Conservation (phyloP, 2,329 filamentous ascomycete species). For the Colletotrichum sp. region DNA sequence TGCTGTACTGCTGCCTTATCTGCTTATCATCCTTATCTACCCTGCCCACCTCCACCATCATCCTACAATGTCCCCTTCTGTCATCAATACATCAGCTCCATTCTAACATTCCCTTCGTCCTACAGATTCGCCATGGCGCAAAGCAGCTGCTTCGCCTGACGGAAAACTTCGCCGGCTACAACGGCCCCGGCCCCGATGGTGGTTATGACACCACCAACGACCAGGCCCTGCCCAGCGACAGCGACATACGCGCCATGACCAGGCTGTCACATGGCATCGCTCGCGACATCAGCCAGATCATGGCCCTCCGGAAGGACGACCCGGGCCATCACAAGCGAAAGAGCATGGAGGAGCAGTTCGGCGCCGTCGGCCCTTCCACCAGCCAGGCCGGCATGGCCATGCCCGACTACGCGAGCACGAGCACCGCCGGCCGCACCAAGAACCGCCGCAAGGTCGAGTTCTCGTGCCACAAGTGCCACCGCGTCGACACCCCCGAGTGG, state of each 20-base stretch:
- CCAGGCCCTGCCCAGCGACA: neutral
- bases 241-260: slow-evolving; percentile 12
- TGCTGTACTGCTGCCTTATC: neutral
- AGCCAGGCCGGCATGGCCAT: neutral
- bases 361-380: neutral
- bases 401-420: neutral
- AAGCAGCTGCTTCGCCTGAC: slow-evolving; percentile 4
- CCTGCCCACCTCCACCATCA: neutral
- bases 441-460: slow-evolving; percentile 37
- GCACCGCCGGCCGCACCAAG: neutral
- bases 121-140: slow-evolving; percentile 10
- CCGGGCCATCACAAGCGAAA: neutral
- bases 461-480: slow-evolving; percentile 57
- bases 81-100: neutral
- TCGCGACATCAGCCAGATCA: slow-evolving; percentile 12
- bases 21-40: neutral
- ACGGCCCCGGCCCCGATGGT: neutral
- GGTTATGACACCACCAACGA: neutral
- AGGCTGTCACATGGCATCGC: slow-evolving; percentile 14
- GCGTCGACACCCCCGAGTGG: slow-evolving; percentile 79
- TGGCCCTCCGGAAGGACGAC: neutral
- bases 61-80: neutral
- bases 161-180: neutral
- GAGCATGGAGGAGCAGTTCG: neutral
- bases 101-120: neutral